Evolutionary conservation across 2,329 filamentous ascomycete species (phyloP).

Genomic region (Coniella vitis): DNA sequence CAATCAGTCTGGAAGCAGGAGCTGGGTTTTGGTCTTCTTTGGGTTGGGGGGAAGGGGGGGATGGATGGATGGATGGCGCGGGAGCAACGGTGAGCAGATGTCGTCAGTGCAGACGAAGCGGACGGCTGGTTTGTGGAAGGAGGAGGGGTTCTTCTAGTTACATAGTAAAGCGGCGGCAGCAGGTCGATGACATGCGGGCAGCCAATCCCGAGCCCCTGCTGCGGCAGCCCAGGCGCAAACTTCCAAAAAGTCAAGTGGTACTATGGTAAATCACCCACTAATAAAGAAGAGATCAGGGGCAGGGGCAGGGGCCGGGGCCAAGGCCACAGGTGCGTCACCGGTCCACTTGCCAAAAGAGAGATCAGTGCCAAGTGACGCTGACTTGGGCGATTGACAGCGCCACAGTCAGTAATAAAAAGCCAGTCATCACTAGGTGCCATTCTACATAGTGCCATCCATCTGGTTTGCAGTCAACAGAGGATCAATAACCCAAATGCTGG

Average conservation of each 20-base stretch:
- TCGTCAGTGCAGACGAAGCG: background rate
- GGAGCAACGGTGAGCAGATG: too few species aligned
- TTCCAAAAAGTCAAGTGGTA: too few species aligned
- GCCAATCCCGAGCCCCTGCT: too few species aligned
- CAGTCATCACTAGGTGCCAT: background rate
- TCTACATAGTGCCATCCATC: too few species aligned
- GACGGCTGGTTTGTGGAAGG: too few species aligned
- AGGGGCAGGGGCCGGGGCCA: background rate
- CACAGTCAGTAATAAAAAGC: background rate
- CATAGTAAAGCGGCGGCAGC: background rate
- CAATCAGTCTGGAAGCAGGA: background rate
- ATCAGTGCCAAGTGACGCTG: background rate
- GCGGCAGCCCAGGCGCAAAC: too few species aligned
- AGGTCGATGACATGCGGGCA: too few species aligned
- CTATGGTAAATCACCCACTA: too few species aligned
- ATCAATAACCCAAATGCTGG: too few species aligned
- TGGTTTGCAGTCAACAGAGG: too few species aligned
- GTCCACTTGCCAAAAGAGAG: background rate
- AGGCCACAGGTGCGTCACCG: conserved; percentile 8
- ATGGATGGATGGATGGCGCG: too few species aligned
- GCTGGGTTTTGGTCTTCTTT: background rate
- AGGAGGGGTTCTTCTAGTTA: too few species aligned
- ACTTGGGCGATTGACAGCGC: background rate
- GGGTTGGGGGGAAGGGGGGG: background rate
- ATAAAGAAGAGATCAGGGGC: background rate